Evolutionary conservation across 2,329 filamentous ascomycete species (phyloP).

Genomic region (Penicillium sp.): DNA sequence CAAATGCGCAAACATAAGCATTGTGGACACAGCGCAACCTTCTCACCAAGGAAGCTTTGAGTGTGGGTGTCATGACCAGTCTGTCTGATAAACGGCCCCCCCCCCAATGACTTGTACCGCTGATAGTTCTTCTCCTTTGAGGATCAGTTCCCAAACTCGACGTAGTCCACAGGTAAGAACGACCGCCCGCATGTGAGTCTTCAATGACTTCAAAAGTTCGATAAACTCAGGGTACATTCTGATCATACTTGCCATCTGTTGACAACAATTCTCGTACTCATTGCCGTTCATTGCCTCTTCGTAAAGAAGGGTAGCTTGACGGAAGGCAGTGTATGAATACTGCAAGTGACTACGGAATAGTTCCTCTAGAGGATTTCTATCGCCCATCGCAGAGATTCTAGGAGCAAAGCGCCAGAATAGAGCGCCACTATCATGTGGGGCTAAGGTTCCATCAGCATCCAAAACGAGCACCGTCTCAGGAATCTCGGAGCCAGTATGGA

Average conservation of each 20-base stretch:
- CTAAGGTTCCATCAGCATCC: not conserved
- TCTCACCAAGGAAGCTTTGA: not conserved
- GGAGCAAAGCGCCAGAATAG: not conserved
- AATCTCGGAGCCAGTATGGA: not conserved
- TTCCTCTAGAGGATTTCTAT: not conserved
- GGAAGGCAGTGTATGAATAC: slow-evolving; percentile 53
- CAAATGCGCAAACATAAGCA: slow-evolving; percentile 56
- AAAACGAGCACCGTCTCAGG: not conserved
- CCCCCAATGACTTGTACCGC: not conserved
- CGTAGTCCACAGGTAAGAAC: too few relatives aligned
- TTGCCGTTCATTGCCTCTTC: slow-evolving; percentile 45
- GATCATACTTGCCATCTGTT: slow-evolving; percentile 43
- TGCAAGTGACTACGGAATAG: not conserved
- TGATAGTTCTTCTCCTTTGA: too few relatives aligned
- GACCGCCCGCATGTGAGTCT: too few relatives aligned
- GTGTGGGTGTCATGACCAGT: not conserved
- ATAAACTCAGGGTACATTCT: slow-evolving; percentile 51
- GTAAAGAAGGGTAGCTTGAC: slow-evolving; percentile 55
- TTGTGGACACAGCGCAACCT: not conserved
- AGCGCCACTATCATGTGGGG: not conserved
- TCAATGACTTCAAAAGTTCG: not conserved
- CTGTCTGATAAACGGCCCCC: not conserved
- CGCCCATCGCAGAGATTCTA: not conserved
- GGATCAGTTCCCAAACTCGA: too few relatives aligned
- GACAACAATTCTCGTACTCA: slow-evolving; percentile 49